Conservation (phyloP, 2,329 filamentous ascomycete species). For the Fusarium sacchari region DNA sequence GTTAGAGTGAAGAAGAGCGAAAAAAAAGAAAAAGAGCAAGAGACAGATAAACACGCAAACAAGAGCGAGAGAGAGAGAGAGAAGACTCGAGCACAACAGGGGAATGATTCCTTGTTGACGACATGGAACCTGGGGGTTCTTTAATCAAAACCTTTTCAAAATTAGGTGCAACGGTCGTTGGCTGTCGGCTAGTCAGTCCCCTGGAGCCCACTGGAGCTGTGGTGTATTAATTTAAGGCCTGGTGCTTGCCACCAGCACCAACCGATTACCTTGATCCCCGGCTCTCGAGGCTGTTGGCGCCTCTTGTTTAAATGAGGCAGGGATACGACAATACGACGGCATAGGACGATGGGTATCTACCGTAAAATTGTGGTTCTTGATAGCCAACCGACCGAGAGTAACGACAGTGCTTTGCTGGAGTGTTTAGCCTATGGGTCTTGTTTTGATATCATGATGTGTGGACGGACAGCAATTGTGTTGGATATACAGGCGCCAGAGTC, state of each 20-base stretch:
- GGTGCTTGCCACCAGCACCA: constrained; percentile 30
- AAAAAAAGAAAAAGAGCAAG: not conserved
- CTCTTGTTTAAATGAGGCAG: constrained; percentile 41
- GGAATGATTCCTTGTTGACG: constrained; percentile 27
- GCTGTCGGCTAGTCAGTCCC: constrained; percentile 28
- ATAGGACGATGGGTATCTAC: constrained; percentile 23
- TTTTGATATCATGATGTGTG: constrained; percentile 5
- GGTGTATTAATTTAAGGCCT: constrained; percentile 41
- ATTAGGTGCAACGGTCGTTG: constrained; percentile 28
- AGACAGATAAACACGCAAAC: constrained; percentile 2
- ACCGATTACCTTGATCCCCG: constrained; percentile 30
- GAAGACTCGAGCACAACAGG: constrained; percentile 17
- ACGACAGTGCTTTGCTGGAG: not conserved
- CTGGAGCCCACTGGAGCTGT: constrained; percentile 4
- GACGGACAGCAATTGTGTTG: constrained; percentile 7
- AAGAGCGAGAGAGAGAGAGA: not conserved
- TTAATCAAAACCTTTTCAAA: constrained; percentile 27
- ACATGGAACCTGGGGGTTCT: constrained; percentile 30
- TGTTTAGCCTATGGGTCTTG: not conserved
- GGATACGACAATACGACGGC: constrained; percentile 34
- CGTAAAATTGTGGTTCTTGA: constrained; percentile 30
- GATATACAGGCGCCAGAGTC: constrained; percentile 25
- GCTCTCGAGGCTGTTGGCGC: constrained; percentile 34
- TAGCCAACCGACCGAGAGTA: constrained; percentile 24
- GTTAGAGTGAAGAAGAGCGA: constrained; percentile 2